Evolutionary conservation across 495 filamentous ascomycete species (phyloP).

Genomic region (Daldinia grandis): DNA sequence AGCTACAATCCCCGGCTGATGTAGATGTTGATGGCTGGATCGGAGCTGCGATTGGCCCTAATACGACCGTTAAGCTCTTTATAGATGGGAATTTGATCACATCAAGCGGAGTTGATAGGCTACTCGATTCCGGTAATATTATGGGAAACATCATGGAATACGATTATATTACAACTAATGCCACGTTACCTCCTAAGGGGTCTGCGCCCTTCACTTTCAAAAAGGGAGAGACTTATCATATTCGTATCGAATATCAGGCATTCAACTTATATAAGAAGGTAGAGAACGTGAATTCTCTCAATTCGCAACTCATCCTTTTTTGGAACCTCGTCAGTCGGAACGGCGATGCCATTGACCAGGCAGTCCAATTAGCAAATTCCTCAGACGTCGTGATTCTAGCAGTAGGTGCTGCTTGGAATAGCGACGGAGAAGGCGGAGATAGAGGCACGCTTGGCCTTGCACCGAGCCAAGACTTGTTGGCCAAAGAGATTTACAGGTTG

Average conservation of each 20-base stretch:
- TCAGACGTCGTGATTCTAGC: slow-evolving; percentile 54
- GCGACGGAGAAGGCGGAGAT: slow-evolving; percentile 57
- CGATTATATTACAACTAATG: slow-evolving; percentile 38
- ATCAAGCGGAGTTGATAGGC: slow-evolving; percentile 28
- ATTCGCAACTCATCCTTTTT: slow-evolving; percentile 54
- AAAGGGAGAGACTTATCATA: slow-evolving; percentile 45
- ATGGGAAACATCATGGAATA: slow-evolving; percentile 47
- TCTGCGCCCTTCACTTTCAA: slow-evolving; percentile 50
- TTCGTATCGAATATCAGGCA: slow-evolving; percentile 56
- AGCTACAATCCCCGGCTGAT: slow-evolving; percentile 49
- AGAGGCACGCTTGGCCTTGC: slow-evolving; percentile 51
- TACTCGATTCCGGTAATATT: slow-evolving; percentile 39
- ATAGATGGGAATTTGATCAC: slow-evolving; percentile 44
- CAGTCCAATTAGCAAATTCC: slow-evolving; percentile 46
- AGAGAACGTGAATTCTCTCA: slow-evolving; percentile 53
- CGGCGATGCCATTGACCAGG: slow-evolving; percentile 47
- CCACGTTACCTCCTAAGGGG: slow-evolving; percentile 48
- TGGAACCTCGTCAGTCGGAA: slow-evolving; percentile 55
- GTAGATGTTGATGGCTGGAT: slow-evolving; percentile 49
- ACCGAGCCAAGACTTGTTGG: slow-evolving; percentile 45
- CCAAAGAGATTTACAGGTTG: slow-evolving; percentile 49
- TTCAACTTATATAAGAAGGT: slow-evolving; percentile 54
- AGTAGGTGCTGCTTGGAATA: slow-evolving; percentile 55
- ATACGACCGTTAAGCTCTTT: slow-evolving; percentile 50
- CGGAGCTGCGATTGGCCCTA: slow-evolving; percentile 49